Percentiles rank a stretch among this genome's conserved stretches.
phyloP scores from a whole-genome alignment of 495 filamentous ascomycete genomes.

The Chaetomium cochliodes region DNA sequence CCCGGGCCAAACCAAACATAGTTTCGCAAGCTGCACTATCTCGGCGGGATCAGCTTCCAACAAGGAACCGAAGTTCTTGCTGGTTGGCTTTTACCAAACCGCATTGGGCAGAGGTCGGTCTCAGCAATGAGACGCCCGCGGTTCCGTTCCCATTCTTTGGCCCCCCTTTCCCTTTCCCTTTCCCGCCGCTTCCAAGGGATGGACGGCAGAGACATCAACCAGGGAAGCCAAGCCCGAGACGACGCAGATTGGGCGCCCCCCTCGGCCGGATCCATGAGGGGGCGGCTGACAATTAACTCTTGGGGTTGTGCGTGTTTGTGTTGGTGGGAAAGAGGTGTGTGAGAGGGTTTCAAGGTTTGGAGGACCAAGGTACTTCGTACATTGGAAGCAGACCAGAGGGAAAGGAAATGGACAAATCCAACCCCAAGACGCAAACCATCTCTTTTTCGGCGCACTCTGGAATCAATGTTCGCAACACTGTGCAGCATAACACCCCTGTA shows the following conservation, averaged over 20 bases:
- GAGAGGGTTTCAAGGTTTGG: neutral
- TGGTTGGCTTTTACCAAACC: neutral
- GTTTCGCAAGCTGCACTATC: conserved; percentile 19
- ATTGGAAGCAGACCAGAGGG: neutral
- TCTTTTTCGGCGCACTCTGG: conserved; percentile 10
- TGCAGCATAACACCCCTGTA: neutral
- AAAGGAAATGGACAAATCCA: neutral
- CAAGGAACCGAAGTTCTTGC: neutral
- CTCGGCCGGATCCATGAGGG: conserved; percentile 12
- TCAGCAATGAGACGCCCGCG: conserved; percentile 14
- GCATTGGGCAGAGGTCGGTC: conserved; percentile 4
- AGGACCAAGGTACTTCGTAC: neutral
- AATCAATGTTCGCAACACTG: conserved; percentile 6
- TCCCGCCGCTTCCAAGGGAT: neutral
- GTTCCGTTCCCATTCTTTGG: neutral
- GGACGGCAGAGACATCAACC: conserved; percentile 12
- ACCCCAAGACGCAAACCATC: conserved; percentile 12
- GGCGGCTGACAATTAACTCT: neutral
- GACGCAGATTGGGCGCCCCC: neutral
- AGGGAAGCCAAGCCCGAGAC: conserved; percentile 17
- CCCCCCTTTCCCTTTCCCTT: conserved; percentile 1
- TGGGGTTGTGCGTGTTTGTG: conserved; percentile 4
- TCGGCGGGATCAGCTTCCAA: conserved; percentile 14
- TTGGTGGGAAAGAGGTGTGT: neutral
- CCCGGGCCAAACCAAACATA: conserved; percentile 19